These are phyloP conservation scores for Botrytis byssoidea DNA, from an alignment of 2,329 filamentous ascomycete species.

Conservation along the genomic window DNA sequence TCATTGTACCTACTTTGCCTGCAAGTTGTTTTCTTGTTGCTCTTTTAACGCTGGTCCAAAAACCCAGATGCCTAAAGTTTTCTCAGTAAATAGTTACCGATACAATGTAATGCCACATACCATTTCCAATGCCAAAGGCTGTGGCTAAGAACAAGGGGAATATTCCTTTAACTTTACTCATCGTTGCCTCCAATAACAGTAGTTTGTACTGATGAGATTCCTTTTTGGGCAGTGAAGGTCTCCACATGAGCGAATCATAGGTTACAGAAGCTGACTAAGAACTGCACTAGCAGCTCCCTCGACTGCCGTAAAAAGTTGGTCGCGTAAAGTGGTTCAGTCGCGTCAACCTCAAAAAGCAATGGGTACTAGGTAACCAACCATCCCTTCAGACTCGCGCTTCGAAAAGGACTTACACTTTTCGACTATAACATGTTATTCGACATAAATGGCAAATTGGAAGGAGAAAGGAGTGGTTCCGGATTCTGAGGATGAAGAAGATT, in stretches of 20 bases:
- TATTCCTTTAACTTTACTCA: constrained; percentile 35
- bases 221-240: neutral
- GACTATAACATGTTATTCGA: constrained; percentile 30
- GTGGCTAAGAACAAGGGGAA: constrained; percentile 35
- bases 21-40: constrained; percentile 27
- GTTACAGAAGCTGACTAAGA: neutral
- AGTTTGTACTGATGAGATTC: constrained; percentile 1
- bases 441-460: constrained; percentile 40
- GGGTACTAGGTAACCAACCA: neutral
- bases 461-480: constrained; percentile 40
- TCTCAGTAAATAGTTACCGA: neutral
- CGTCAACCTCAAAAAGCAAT: constrained; percentile 20
- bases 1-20: constrained; percentile 25
- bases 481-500: constrained; percentile 40
- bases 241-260: neutral
- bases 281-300: neutral
- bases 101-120: constrained; percentile 26
- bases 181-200: constrained; percentile 17
- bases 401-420: constrained; percentile 7
- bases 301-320: constrained; percentile 10
- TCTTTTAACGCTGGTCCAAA: constrained; percentile 39
- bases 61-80: constrained; percentile 32
- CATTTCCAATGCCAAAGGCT: constrained; percentile 36
- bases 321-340: constrained; percentile 21
- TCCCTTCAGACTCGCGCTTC: neutral